Evolutionary conservation across 805 yeast species (phyloP), one percentile per base, ranked within the genome.

Genomic region (Yamadazyma endophytica): DNA sequence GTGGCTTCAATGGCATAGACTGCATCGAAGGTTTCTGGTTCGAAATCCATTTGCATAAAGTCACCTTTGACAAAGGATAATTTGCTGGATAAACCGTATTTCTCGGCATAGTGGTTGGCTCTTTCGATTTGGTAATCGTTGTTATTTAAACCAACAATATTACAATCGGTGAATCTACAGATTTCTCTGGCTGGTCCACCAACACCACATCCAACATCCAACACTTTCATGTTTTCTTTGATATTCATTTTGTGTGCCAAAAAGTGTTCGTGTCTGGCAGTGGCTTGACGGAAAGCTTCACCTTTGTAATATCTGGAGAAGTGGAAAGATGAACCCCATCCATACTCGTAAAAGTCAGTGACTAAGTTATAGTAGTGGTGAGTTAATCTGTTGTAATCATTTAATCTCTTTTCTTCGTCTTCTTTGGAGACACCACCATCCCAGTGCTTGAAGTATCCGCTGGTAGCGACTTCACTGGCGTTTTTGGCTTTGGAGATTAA

Each of bases 151-250:
- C 98, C 98, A 41, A 84, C 84, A 56, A 90, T 72, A 49, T 76
- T 67, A 65, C 88, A 82, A 50, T 82, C 87, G 31, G 97, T 82
- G 70, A 90, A 90, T 56, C 96, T 78, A 39, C 82, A 73, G 52
- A 90, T 90, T 68, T 92, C 96, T 62, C 97, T 82, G 14, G 96
- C 97, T 51, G 98, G 98, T 25, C 98, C 98, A 56, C 98, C 98
- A 50, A 90, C 96, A 73, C 98, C 98, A 70, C 98, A 92, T 28
- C 98, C 98, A 36, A 90, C 98, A 57, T 90, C 98, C 47, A 90
- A 73, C 12, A 90, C 98, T 53, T 80, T 79, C 86, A 83, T 84
- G 47, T 78, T 75, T 47, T 79, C 83, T 47, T 70, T 61, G 50
- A 90, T 70, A 40, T 83, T 83, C 75, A 89, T 88, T 68, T 84